Evolutionary conservation across 768 basidiomycete genomes (phyloP).

Genomic region (Russula olivacea): DNA sequence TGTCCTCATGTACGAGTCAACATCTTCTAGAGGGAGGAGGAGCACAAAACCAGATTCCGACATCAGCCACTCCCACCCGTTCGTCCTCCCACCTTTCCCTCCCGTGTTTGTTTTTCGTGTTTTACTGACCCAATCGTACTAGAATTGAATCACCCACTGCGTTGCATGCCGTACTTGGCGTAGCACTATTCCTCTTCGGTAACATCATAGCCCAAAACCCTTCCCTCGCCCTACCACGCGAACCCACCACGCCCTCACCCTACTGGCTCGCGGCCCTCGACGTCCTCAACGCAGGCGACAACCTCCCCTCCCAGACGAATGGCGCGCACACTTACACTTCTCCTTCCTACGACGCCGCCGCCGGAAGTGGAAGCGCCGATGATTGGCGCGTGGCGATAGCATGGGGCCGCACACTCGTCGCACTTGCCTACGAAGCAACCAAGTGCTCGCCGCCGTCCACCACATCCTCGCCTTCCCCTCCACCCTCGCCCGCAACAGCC

Average conservation of each 20-base stretch:
- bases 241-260: constrained; percentile 44
- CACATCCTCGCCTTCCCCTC: constrained; percentile 24
- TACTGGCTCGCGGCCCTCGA: constrained; percentile 70
- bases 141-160: constrained; percentile 51
- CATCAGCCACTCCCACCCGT: not conserved
- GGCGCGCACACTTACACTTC: not conserved
- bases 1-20: not conserved
- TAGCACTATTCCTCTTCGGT: constrained; percentile 58
- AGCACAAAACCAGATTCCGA: not conserved
- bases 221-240: constrained; percentile 46
- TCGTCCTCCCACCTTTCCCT: not conserved
- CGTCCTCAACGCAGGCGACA: constrained; percentile 65
- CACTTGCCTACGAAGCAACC: constrained; percentile 45
- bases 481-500: not conserved
- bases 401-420: constrained; percentile 62
- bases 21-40: not conserved
- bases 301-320: constrained; percentile 41
- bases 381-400: constrained; percentile 66
- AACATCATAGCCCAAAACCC: constrained; percentile 51
- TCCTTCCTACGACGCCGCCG: not conserved
- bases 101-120: not conserved
- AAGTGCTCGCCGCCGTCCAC: constrained; percentile 20
- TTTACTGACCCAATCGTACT: not conserved
- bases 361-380: constrained; percentile 32
- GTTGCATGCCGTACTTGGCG: constrained; percentile 61